Base-by-base conservation (phyloP, 1,284 basidiomycete genomes). In the Rhodotorula glutinis region DNA sequence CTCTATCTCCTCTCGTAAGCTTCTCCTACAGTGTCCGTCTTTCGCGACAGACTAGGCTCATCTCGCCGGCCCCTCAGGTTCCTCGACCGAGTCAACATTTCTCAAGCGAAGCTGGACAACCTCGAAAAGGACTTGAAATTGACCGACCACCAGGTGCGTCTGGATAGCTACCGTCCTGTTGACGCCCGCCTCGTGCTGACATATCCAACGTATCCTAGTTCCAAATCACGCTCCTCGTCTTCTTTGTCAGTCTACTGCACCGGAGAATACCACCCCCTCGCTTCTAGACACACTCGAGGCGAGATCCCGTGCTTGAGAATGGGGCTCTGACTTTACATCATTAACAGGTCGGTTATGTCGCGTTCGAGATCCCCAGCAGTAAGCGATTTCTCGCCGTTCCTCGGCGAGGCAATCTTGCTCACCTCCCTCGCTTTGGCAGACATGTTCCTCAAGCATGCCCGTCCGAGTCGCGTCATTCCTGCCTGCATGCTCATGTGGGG, bases 391-490 rank as follows among this genome's bases (percentile, higher is more conserved):
- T 38, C 33, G 33, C 33, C 33, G 11, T 38, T 38, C 33, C 33
- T 38, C 33, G 11, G 33, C 33, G 7, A n/a, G 33, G 33, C 33
- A 38, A 11, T 7, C 33, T 5, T 38, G 33, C 33, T 38, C 33
- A 38, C 33, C 11, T 38, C 11, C 33, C 33, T 38, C 33, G 11
- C 33, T 11, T 38, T n/a, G n/a, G 33, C 11, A 38, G 33, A 82
- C 75, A 73, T 82, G 7, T 75, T 82, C 27, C 74, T 82, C 55
- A 82, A 82, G 71, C 77, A 77, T 57, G 21, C 69, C 5, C 46
- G 61, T 1, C 71, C 70, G 47, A 51, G 71, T 49, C 52, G 75
- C 66, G 64, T 60, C 41, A 72, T 70, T 19, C 29, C 16, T 17
- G 44, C 46, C 43, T 53, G 38, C 33, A 33, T 40, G 19, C 23